Percentiles rank a stretch among this genome's conserved stretches.
Evolutionary conservation across 1,139 yeast genomes (phyloP).

Genomic region (Kodamaea ohmeri): DNA sequence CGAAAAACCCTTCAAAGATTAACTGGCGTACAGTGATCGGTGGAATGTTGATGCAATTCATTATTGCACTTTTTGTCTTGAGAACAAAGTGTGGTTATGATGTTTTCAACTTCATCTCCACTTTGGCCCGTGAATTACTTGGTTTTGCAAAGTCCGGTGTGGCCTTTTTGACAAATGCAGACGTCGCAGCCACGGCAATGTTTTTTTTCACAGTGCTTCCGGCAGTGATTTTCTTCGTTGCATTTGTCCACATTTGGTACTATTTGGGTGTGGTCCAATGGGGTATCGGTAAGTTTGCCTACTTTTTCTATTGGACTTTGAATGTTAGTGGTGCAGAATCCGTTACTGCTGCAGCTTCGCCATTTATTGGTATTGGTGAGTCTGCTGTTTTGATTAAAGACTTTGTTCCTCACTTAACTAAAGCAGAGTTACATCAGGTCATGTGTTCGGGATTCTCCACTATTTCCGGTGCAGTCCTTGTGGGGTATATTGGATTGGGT

Average conservation of each 20-base stretch:
- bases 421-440: conserved; percentile 63
- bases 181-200: conserved; percentile 39
- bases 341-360: conserved; percentile 67
- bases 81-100: conserved; percentile 63
- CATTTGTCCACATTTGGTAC: conserved; percentile 60
- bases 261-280: conserved; percentile 63
- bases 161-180: conserved; percentile 52
- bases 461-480: conserved; percentile 65
- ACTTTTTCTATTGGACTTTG: conserved; percentile 61
- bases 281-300: conserved; percentile 58
- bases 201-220: conserved; percentile 64
- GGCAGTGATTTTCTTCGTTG: conserved; percentile 62
- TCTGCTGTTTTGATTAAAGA: conserved; percentile 63
- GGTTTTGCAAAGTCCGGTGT: conserved; percentile 64
- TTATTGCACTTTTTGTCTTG: conserved; percentile 60
- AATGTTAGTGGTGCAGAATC: conserved; percentile 66
- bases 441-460: conserved; percentile 70
- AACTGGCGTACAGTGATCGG: conserved; percentile 64
- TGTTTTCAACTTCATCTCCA: conserved; percentile 60
- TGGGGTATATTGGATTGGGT: conserved; percentile 64
- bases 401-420: conserved; percentile 58
- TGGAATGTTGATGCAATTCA: conserved; percentile 61
- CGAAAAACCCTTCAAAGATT: conserved; percentile 45
- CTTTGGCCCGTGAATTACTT: conserved; percentile 56
- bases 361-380: conserved; percentile 70